Base-by-base conservation (phyloP, 257 asterid genomes). In the Avicennia marina region DNA sequence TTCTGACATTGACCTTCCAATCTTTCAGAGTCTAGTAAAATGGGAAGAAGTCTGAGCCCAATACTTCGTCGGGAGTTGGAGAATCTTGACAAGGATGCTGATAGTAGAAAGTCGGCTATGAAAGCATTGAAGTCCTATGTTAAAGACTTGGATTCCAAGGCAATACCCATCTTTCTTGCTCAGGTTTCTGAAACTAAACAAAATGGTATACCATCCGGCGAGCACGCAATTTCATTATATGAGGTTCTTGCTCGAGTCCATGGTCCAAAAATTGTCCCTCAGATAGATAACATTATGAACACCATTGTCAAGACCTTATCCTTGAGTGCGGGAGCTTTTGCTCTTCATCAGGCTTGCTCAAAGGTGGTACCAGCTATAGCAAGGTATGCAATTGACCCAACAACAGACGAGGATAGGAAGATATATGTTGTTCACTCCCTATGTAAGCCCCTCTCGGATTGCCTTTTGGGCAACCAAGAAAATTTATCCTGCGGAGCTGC, bases 321-420 rank as follows among this genome's bases (percentile, higher is more conserved):
- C 16, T 72, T 71, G 16, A 91, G 98, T 61, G 93, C 85, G 1
- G 98, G 96, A 33, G 84, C 96, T 31, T 91, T 83, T 68, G 85
- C 96, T 55, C 98, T 91, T 75, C 98, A 91, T 56, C 95, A 85
- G 73, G 94, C 98, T 52, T 88, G 98, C 77, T 82, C 98, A 2
- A 91, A 91, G 71, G 98, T 91, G 73, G 95, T 83, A 63, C 95
- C 95, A 11, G 89, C 96, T 42, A 83, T 91, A 53, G 94, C 96
- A 12, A 78, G 98, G 54, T 85, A 83, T 27, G 95, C 90, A 16
- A 89, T 91, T 43, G 95, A 85, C 60, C 90, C 95, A 2, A 78
- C 93, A 22, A 80, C 95, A 12, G 80, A 78, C 0, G 88, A 81
- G 64, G 96, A 85, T 8, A 75, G 73, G 77, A 91, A 88, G 73